Conservation (phyloP, 441 rosid species). For the Rhodomyrtus psidioides region DNA sequence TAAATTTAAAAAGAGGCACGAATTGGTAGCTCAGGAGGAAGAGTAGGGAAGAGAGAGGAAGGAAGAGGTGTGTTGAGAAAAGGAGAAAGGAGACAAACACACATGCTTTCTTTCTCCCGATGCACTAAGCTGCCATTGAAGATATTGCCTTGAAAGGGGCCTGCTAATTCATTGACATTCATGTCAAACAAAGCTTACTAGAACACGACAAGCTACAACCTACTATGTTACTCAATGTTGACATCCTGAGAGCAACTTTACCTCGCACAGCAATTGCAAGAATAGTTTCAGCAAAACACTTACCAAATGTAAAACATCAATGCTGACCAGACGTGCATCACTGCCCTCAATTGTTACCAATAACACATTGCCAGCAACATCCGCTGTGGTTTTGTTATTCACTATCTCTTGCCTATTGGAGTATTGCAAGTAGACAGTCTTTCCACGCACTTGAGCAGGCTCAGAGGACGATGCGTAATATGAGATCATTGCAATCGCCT, state of each 20-base stretch:
- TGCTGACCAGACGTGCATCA: constrained; percentile 97
- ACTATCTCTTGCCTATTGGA: constrained; percentile 96
- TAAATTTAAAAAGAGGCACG: constrained; percentile 32
- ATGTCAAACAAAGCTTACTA: constrained; percentile 72
- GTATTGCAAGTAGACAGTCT: constrained; percentile 98
- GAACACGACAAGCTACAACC: constrained; percentile 69
- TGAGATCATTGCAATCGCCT: constrained; percentile 97
- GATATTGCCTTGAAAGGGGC: constrained; percentile 98
- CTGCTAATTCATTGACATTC: constrained; percentile 98
- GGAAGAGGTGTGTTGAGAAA: constrained; percentile 52
- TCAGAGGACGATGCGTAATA: constrained; percentile 95
- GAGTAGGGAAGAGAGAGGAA: constrained; percentile 84
- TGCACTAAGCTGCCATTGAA: constrained; percentile 99
- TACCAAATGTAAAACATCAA: constrained; percentile 97
- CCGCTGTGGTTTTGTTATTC: constrained; percentile 94
- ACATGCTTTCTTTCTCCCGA: constrained; percentile 96
- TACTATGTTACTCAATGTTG: constrained; percentile 40
- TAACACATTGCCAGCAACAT: constrained; percentile 97
- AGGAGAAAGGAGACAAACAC: constrained; percentile 99
- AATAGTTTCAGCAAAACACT: constrained; percentile 20
- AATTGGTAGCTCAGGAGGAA: constrained; percentile 70
- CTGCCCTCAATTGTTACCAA: constrained; percentile 89
- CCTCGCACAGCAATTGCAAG: constrained; percentile 21
- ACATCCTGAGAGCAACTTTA: constrained; percentile 26
- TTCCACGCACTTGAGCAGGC: constrained; percentile 99